Evolutionary conservation across 768 basidiomycete genomes (phyloP).

Genomic region (Coprinopsis sp.): DNA sequence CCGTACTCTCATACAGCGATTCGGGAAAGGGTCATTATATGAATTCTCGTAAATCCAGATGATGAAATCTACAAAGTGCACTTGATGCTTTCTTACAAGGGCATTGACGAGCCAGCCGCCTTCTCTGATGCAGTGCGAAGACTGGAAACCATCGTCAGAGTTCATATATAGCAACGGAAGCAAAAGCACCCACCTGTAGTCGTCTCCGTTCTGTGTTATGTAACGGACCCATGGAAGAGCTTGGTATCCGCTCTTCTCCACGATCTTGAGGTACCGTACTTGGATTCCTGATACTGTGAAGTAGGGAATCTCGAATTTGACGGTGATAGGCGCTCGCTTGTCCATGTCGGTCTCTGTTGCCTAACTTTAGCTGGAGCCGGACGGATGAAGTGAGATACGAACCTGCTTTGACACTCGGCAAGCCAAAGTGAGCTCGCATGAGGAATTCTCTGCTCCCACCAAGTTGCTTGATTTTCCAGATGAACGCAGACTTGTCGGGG

Average conservation of each 20-base stretch:
- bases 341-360: conserved; percentile 67
- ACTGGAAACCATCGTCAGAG: conserved; percentile 28
- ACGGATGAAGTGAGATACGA: conserved; percentile 24
- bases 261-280: conserved; percentile 96
- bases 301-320: conserved; percentile 98
- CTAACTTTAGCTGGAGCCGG: conserved; percentile 1
- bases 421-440: conserved; percentile 96
- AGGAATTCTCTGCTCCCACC: conserved; percentile 95
- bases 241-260: conserved; percentile 98
- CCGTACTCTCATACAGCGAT: too few relatives aligned
- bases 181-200: conserved; percentile 63
- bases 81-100: conserved; percentile 28
- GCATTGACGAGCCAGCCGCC: conserved; percentile 62
- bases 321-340: conserved; percentile 90
- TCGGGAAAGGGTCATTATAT: too few relatives aligned
- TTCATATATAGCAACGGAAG: not conserved
- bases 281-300: conserved; percentile 98
- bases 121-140: conserved; percentile 73
- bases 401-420: conserved; percentile 92
- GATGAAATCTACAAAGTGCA: not conserved
- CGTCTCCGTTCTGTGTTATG: conserved; percentile 88
- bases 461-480: conserved; percentile 99
- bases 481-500: conserved; percentile 96
- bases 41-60: too few relatives aligned
- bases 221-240: conserved; percentile 95